Evolutionary conservation across 1,284 basidiomycete genomes (phyloP).

Genomic region (Tausonia pullulans): DNA sequence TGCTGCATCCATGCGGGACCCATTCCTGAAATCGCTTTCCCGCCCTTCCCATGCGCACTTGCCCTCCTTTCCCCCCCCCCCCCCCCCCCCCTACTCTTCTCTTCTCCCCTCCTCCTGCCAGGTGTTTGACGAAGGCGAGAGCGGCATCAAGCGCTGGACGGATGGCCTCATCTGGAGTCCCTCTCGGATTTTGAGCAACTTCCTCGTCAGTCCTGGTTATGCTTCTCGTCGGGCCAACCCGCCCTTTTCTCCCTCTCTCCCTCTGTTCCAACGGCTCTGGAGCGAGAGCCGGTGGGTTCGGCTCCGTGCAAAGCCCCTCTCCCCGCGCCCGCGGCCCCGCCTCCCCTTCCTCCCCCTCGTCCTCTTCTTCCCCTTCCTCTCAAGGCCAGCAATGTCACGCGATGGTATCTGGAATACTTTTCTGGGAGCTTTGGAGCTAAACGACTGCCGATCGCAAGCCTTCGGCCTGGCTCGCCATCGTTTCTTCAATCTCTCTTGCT

Average conservation of each 20-base stretch:
- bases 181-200: conserved; percentile 67
- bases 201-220: conserved; percentile 45
- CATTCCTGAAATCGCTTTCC: background rate
- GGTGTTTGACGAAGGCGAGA: conserved; percentile 84
- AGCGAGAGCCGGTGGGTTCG: background rate
- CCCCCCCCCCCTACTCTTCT: background rate
- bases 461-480: too few relatives aligned
- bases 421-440: too few relatives aligned
- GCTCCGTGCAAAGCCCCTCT: background rate
- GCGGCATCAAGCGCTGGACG: conserved; percentile 97
- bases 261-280: background rate
- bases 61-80: background rate
- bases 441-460: too few relatives aligned
- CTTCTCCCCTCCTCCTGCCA: background rate
- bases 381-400: too few relatives aligned
- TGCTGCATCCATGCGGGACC: too few relatives aligned
- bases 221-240: background rate
- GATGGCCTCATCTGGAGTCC: conserved; percentile 85
- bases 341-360: too few relatives aligned
- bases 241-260: background rate
- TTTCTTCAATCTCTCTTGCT: too few relatives aligned
- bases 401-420: too few relatives aligned
- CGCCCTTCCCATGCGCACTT: background rate
- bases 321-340: too few relatives aligned
- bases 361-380: too few relatives aligned